These are phyloP conservation scores for Dianthus caryophyllus DNA, from an alignment of 148 eudicot genomes.

Conservation along the genomic window DNA sequence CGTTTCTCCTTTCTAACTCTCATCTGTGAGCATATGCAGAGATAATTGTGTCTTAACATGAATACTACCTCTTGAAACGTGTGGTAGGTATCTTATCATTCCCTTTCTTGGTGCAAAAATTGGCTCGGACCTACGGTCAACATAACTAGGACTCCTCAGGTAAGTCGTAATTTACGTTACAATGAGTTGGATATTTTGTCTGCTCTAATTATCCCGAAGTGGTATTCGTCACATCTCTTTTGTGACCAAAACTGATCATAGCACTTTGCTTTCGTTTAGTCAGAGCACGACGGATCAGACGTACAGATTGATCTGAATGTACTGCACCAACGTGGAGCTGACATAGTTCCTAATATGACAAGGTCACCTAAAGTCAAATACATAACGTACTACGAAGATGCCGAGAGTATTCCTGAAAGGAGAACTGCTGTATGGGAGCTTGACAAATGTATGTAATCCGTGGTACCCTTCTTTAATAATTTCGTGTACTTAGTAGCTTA, in stretches of 20 bases:
- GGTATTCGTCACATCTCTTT: not conserved
- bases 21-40: conserved; percentile 9
- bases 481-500: not conserved
- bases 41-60: not conserved
- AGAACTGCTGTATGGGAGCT: conserved; percentile 98
- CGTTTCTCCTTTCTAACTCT: not conserved
- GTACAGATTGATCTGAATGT: conserved; percentile 83
- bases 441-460: conserved; percentile 69
- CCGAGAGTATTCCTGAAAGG: conserved; percentile 85
- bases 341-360: conserved; percentile 83
- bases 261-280: conserved; percentile 32
- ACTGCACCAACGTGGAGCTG: conserved; percentile 53
- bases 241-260: not conserved
- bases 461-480: conserved; percentile 6
- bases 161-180: conserved; percentile 16
- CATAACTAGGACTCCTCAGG: conserved; percentile 99
- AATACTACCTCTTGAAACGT: conserved; percentile 12
- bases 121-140: conserved; percentile 93
- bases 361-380: conserved; percentile 75
- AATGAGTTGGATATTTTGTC: not conserved
- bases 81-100: conserved; percentile 85
- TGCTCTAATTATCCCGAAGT: not conserved
- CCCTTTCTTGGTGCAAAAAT: conserved; percentile 97
- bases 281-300: conserved; percentile 93
- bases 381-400: conserved; percentile 92